phyloP scores from a whole-genome alignment of 805 yeast genomes.

The Wickerhamomyces kurtzmanii region DNA sequence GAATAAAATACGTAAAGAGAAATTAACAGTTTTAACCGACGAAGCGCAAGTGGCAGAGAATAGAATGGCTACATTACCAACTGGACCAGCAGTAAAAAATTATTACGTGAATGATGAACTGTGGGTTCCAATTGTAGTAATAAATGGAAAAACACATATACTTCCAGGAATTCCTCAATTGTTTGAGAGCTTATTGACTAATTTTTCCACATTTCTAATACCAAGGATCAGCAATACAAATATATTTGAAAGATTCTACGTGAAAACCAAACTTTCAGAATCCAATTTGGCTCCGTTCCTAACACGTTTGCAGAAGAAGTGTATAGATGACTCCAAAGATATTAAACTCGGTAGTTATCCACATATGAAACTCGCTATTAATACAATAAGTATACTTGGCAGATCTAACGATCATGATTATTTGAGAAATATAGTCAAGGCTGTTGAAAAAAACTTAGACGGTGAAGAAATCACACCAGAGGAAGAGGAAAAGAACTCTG shows the following conservation, averaged over 20 bases:
- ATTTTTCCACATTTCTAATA: conserved; percentile 26
- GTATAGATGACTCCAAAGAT: conserved; percentile 16
- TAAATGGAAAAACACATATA: conserved; percentile 56
- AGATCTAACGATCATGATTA: conserved; percentile 24
- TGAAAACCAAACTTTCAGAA: conserved; percentile 53
- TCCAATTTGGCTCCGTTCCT: conserved; percentile 61
- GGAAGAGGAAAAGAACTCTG: no score
- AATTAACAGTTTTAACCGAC: conserved; percentile 20
- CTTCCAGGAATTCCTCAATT: conserved; percentile 82
- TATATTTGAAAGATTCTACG: conserved; percentile 38
- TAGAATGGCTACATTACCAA: conserved; percentile 76
- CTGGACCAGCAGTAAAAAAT: conserved; percentile 32
- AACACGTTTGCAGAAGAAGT: conserved; percentile 36
- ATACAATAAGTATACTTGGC: conserved; percentile 71
- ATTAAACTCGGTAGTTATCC: conserved; percentile 84
- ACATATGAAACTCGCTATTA: conserved; percentile 52
- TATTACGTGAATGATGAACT: conserved; percentile 39
- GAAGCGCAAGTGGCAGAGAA: conserved; percentile 52
- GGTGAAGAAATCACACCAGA: conserved; percentile 50
- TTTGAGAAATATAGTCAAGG: conserved; percentile 35
- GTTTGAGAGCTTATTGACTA: conserved; percentile 45
- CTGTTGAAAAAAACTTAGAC: conserved; percentile 33
- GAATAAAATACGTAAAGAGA: conserved; percentile 34
- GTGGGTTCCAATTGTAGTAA: conserved; percentile 80
- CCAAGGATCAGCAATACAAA: conserved; percentile 17